Base-by-base conservation (phyloP, 805 yeast species). In the Suhomyces pyralidae region DNA sequence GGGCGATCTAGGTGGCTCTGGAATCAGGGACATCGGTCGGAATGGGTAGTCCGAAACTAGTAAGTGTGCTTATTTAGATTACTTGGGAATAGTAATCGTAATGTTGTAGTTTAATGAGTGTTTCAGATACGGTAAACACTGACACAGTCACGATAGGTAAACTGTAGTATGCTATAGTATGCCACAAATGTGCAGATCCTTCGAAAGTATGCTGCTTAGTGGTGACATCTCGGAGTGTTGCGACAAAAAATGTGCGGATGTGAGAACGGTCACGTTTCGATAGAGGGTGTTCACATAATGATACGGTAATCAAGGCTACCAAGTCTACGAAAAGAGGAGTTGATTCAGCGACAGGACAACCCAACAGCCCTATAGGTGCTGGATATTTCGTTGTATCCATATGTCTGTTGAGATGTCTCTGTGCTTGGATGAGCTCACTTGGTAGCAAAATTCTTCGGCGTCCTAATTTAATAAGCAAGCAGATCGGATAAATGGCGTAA, bases 21-120 rank as follows among this genome's bases (percentile, higher is more conserved):
- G 42, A 38, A 19, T 38, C 42, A 38, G 42, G 42, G 42, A 38
- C 42, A 38, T 38, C 42, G 20, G 24, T 38, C 42, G 42, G 42
- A n/a, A 3, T 38, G 42, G 42, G 42, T 38, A 19, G 42, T 38
- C 42, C 42, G 42, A 38, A 17, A 38, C 24, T 38, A 17, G n/a
- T 38, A 2, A 9, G n/a, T 12, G 32, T 28, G 32, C 32, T 28
- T 12, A 12, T 5, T 8, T 28, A 12, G 12, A 28, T 12, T 12
- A 9, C 7, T 28, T 28, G 10, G 6, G 5, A 26, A 26, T 1
- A 26, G 28, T 25, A 7, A 22, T 22, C 3, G 25, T 2, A 26
- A 12, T 28, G 32, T 28, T 10, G 32, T 28, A 28, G 5, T 28
- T 10, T 28, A 12, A 1, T 28, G 14, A 28, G n/a, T 28, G n/a